phyloP scores from a whole-genome alignment of 2,329 filamentous ascomycete genomes.

The Sporothrix pseudoabietina region DNA sequence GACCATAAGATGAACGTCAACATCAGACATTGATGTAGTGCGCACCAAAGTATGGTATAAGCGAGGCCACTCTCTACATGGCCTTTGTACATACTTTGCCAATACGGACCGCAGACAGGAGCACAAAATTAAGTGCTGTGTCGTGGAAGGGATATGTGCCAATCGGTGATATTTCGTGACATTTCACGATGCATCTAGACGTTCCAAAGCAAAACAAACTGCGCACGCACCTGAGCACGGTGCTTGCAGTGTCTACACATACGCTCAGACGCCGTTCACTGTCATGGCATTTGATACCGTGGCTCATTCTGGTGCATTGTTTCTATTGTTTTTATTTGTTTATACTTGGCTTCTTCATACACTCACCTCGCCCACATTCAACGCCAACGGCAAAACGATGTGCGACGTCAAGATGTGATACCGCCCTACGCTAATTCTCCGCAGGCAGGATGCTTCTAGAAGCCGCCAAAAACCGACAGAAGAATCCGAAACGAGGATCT shows the following conservation, averaged over 20 bases:
- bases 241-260: no score
- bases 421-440: neutral
- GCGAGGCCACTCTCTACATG: neutral
- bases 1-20: neutral
- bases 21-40: neutral
- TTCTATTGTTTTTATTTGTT: neutral
- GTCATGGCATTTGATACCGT: neutral
- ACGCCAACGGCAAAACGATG: neutral
- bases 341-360: neutral
- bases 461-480: neutral
- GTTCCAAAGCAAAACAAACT: neutral
- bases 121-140: neutral
- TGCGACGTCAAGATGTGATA: neutral
- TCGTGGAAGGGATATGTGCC: neutral
- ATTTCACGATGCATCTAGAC: neutral
- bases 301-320: neutral
- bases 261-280: neutral
- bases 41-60: neutral
- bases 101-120: neutral
- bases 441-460: conserved; percentile 11
- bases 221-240: no score
- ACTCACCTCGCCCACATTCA: neutral
- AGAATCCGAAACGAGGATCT: conserved; percentile 16
- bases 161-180: neutral
- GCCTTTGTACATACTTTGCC: neutral